Base-by-base conservation (phyloP, 1,284 basidiomycete species). In the Porodaedalea pini region DNA sequence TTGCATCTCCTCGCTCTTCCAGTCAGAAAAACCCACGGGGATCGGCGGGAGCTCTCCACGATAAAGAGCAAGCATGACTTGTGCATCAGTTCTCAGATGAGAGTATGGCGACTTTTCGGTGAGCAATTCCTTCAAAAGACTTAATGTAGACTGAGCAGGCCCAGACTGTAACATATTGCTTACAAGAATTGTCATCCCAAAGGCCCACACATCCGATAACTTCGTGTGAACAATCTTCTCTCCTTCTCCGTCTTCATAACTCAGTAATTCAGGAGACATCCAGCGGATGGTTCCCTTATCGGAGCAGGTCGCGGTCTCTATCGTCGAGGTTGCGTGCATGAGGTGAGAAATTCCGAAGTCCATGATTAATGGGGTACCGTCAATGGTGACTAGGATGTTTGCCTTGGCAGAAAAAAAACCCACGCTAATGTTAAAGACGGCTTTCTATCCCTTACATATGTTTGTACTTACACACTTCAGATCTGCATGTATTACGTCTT, bases 281-380 rank as follows among this genome's bases (percentile, higher is more conserved):
- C 51, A 52, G 3, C 37, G 51, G 15, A 41, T 27, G 1, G 51
- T 40, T 2, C 51, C 51, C 13, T 25, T 40, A 19, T 17, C 36
- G 2, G 31, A 27, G 2, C 17, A 19, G 29, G 48, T 50, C 11
- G 34, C 31, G n/a, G 48, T 34, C 31, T 31, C 48, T 17, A 50
- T n/a, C 5, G 48, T 50, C 3, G 25, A 34, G 25, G 48, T 34
- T 6, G 31, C 17, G 13, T 15, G 25, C 29, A 36, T 34, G 3
- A 50, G 31, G 17, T 50, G 48, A 15, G 48, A 50, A 15, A 50
- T 31, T 10, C 48, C 48, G 25, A 50, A 50, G 29, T 50, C 48
- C 2, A 36, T 50, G 13, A 50, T n/a, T 11, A 50, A 23, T 8
- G 48, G 48, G n/a, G 17, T 32, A 23, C 48, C 48, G n/a, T n/a